Conservation (phyloP, 202 grass and related monocot species). For the Miscanthus sacchariflorus region DNA sequence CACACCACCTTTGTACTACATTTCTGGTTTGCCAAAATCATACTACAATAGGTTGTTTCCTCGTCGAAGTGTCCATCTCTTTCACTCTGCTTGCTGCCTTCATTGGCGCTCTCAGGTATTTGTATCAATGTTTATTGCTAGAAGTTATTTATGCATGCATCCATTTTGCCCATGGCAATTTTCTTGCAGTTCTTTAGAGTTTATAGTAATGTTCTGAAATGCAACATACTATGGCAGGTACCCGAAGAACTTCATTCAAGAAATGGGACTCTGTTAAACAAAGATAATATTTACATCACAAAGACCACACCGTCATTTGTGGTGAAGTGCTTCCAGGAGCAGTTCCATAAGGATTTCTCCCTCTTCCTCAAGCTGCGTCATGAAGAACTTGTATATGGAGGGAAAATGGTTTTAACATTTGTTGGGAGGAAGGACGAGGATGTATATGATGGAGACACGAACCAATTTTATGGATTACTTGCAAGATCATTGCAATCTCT, state of each 20-base stretch:
- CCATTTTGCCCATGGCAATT: background rate
- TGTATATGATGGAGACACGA: background rate
- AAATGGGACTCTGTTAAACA: background rate
- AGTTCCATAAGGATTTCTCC: conserved; percentile 43
- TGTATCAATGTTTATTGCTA: background rate
- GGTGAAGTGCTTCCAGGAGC: conserved; percentile 40
- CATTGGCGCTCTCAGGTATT: conserved; percentile 50
- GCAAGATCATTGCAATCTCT: conserved; percentile 26
- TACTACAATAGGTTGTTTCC: conserved; percentile 51
- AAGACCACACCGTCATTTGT: background rate
- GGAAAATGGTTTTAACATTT: conserved; percentile 46
- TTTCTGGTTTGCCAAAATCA: conserved; percentile 42
- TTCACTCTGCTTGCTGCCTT: conserved; percentile 48
- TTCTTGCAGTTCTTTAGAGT: background rate
- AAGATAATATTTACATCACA: conserved; percentile 46
- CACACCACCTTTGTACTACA: background rate
- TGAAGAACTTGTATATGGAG: conserved; percentile 43
- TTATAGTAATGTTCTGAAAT: background rate
- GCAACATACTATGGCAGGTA: background rate
- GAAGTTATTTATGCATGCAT: background rate
- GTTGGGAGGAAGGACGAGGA: conserved; percentile 10
- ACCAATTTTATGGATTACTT: conserved; percentile 28
- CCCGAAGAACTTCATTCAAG: background rate
- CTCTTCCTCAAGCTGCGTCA: conserved; percentile 42
- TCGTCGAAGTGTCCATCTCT: conserved; percentile 41